These are phyloP conservation scores for Chaetomium sp. DNA, from an alignment of 2,329 filamentous ascomycete genomes.

Conservation along the genomic window DNA sequence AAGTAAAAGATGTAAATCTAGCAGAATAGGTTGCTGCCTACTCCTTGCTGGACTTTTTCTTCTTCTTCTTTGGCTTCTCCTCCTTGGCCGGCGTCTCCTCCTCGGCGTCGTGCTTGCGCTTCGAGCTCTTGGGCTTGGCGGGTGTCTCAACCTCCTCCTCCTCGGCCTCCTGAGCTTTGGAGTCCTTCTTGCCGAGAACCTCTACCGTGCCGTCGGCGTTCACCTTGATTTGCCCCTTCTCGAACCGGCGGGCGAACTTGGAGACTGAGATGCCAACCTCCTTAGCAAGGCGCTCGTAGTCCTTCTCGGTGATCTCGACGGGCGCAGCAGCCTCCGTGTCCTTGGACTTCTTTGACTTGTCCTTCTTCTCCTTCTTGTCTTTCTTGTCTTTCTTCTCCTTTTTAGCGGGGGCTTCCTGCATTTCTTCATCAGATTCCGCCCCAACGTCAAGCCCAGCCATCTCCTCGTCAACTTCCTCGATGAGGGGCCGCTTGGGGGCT, in stretches of 20 bases:
- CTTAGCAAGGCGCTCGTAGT: conserved; percentile 63
- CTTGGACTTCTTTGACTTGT: conserved; percentile 41
- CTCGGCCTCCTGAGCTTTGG: conserved; percentile 62
- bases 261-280: conserved; percentile 69
- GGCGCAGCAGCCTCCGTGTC: conserved; percentile 37
- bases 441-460: conserved; percentile 28
- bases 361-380: conserved; percentile 47
- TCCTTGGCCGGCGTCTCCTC: conserved; percentile 66
- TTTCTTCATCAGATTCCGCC: conserved; percentile 31
- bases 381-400: conserved; percentile 33
- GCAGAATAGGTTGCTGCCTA: conserved; percentile 20
- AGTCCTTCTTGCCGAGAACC: conserved; percentile 73
- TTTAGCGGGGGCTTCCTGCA: conserved; percentile 32
- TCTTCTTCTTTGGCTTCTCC: conserved; percentile 59
- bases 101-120: conserved; percentile 70
- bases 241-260: conserved; percentile 78
- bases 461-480: conserved; percentile 51
- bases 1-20: conserved; percentile 24
- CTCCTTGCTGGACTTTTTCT: conserved; percentile 43
- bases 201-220: conserved; percentile 65
- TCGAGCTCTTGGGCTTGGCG: conserved; percentile 53
- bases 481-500: conserved; percentile 54
- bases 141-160: conserved; percentile 53
- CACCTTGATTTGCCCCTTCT: conserved; percentile 72
- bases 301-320: conserved; percentile 55